Percentiles rank a stretch among this genome's conserved stretches.
phyloP scores from a whole-genome alignment of 2,329 filamentous ascomycete genomes.

The Fusarium nanum region DNA sequence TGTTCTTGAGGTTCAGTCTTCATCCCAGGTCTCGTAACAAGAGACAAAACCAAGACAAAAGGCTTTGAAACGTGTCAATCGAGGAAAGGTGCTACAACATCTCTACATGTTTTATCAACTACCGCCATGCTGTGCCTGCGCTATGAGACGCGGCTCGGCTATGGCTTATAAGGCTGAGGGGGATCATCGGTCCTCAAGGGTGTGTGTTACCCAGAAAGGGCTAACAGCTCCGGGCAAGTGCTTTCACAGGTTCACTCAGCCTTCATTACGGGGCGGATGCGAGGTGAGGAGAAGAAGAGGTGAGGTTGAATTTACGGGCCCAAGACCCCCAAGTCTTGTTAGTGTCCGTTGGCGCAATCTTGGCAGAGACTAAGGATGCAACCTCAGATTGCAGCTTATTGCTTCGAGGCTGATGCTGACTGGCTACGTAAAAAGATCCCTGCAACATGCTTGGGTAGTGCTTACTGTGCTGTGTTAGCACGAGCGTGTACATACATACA shows the following conservation, averaged over 20 bases:
- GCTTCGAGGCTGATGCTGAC: constrained; percentile 36
- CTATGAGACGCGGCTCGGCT: constrained; percentile 2
- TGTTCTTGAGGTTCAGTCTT: not conserved
- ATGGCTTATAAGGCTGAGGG: constrained; percentile 28
- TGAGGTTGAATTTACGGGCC: constrained; percentile 14
- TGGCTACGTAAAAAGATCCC: constrained; percentile 8
- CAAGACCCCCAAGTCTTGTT: not conserved
- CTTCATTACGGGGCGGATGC: constrained; percentile 5
- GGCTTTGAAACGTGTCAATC: constrained; percentile 27
- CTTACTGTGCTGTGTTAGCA: constrained; percentile 28
- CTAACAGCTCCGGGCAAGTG: constrained; percentile 9
- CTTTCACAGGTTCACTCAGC: constrained; percentile 10
- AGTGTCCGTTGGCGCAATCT: constrained; percentile 25
- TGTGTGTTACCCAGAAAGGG: constrained; percentile 8
- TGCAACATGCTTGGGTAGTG: constrained; percentile 17
- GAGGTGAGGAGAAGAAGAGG: constrained; percentile 2
- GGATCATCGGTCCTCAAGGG: not conserved
- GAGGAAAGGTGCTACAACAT: not conserved
- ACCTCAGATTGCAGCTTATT: constrained; percentile 32
- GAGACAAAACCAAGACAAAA: constrained; percentile 3
- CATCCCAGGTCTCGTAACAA: not conserved
- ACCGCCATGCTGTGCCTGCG: not conserved
- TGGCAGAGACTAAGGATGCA: constrained; percentile 20
- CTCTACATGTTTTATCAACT: not conserved
- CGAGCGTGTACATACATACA: not conserved